phyloP scores from a whole-genome alignment of 2,329 filamentous ascomycete species.

The Colletotrichum musae region DNA sequence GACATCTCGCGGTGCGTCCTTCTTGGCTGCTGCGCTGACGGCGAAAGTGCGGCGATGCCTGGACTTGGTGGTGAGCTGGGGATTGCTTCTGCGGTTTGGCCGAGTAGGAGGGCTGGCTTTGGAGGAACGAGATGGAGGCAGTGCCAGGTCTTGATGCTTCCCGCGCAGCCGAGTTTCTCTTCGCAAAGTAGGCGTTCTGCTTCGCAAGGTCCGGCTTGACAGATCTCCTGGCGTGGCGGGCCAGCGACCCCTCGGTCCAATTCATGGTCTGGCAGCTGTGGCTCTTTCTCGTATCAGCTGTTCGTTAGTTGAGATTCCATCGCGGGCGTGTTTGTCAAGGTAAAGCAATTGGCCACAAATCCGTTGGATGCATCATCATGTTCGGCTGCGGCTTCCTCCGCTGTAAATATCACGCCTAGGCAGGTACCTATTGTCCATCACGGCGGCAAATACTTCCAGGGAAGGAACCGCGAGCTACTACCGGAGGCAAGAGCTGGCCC shows the following conservation, averaged over 20 bases:
- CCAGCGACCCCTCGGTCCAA: conserved; percentile 57
- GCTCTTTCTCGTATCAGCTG: neutral
- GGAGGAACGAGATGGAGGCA: conserved; percentile 46
- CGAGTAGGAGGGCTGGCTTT: conserved; percentile 17
- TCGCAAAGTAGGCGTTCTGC: conserved; percentile 57
- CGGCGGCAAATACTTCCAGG: no score
- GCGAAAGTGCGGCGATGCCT: conserved; percentile 31
- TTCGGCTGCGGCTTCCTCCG: no score
- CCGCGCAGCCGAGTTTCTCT: conserved; percentile 42
- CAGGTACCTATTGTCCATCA: no score
- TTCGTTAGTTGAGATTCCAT: neutral
- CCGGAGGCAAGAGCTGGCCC: neutral
- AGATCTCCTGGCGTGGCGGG: conserved; percentile 53
- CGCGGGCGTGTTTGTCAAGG: neutral
- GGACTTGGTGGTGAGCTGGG: neutral
- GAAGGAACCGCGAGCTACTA: no score
- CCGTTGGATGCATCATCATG: no score
- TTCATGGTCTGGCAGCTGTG: conserved; percentile 52
- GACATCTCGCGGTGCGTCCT: neutral
- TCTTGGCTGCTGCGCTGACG: conserved; percentile 34
- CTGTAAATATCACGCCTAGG: no score
- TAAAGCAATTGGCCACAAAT: neutral
- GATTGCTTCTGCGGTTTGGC: neutral
- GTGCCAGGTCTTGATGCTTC: neutral
- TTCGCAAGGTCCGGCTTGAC: conserved; percentile 51